Percentiles rank a stretch among this genome's conserved stretches.
Evolutionary conservation across 148 eudicot genomes (phyloP).

Genomic region (Dianthus caryophyllus): DNA sequence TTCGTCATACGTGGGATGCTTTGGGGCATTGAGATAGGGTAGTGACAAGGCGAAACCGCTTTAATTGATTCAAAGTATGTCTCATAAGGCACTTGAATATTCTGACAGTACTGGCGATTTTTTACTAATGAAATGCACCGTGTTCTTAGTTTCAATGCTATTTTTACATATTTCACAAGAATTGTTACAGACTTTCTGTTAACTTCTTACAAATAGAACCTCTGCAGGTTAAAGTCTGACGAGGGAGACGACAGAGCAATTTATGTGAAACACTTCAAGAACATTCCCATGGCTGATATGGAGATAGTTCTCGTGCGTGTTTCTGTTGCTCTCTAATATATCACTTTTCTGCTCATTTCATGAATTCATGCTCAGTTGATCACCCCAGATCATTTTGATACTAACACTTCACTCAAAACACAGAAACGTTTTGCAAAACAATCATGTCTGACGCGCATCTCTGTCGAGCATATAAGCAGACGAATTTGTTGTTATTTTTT

Average conservation of each 20-base stretch:
- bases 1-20: not conserved
- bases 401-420: too few species aligned
- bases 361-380: not conserved
- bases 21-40: too few species aligned
- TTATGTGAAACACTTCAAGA: conserved; percentile 81
- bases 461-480: not conserved
- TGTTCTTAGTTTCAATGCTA: not conserved
- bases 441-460: too few species aligned
- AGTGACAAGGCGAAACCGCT: not conserved
- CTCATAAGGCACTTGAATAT: not conserved
- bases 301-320: conserved; percentile 76
- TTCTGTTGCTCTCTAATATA: not conserved
- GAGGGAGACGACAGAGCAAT: conserved; percentile 45
- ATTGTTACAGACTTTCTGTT: conserved; percentile 3
- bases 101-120: not conserved
- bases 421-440: too few species aligned
- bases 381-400: not conserved
- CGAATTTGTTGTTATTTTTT: not conserved
- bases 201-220: conserved; percentile 24
- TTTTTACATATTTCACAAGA: not conserved
- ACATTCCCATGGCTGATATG: conserved; percentile 98
- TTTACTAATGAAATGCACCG: not conserved
- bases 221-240: conserved; percentile 24
- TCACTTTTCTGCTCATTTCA: not conserved
- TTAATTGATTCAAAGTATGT: not conserved